These are phyloP conservation scores for Gleditsia sinensis DNA, from an alignment of 306 rosid species.

Conservation along the genomic window DNA sequence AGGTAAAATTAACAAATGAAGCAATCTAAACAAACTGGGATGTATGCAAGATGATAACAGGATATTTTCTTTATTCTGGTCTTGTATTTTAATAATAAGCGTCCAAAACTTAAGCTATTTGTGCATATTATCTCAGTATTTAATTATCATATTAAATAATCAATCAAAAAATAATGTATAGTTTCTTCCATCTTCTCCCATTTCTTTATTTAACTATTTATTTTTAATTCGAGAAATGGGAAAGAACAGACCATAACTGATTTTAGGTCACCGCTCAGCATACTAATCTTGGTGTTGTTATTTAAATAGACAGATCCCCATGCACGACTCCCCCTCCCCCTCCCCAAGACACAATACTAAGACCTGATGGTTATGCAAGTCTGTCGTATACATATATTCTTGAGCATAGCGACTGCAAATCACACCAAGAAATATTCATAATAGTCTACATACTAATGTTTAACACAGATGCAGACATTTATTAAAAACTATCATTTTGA, in stretches of 20 bases:
- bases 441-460: not conserved
- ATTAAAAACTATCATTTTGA: not conserved
- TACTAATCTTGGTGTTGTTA: not conserved
- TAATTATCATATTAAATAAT: conserved; percentile 17
- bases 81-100: conserved; percentile 2
- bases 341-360: conserved; percentile 9
- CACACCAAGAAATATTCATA: conserved; percentile 10
- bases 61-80: conserved; percentile 4
- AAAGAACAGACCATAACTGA: not conserved
- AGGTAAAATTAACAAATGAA: conserved; percentile 9
- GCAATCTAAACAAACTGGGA: not conserved
- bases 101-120: not conserved
- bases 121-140: conserved; percentile 7
- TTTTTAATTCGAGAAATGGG: not conserved
- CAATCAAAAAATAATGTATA: not conserved
- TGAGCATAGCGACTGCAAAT: not conserved
- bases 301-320: not conserved
- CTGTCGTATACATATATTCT: not conserved
- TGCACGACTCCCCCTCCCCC: too few relatives aligned
- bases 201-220: not conserved
- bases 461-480: not conserved
- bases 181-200: not conserved
- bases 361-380: conserved; percentile 2
- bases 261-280: conserved; percentile 14
- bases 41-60: not conserved